Evolutionary conservation across 306 rosid species (phyloP), one percentile per base, ranked within the genome.

Genomic region (Leucaena leucocephala): DNA sequence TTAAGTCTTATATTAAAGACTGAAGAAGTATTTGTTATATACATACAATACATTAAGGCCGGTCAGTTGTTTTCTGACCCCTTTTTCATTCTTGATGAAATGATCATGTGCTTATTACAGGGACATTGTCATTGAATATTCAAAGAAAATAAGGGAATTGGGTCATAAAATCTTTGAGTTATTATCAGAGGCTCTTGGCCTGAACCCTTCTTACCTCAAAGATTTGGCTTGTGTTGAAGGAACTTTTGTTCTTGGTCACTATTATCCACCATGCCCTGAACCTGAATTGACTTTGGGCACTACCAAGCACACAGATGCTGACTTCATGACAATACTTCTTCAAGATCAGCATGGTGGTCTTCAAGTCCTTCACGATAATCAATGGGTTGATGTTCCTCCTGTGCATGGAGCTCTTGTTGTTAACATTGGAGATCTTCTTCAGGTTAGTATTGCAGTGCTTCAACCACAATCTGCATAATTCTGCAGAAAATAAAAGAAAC

Each of bases 341-440:
- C 89, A 89, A 80, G 89, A 89, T 50, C 85, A 84, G 63, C 54
- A 84, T 38, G 85, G 87, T 15, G 88, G 90, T 16, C 89, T 84
- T 68, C 88, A 86, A 74, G 70, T 86, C 39, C 83, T 84, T 38
- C 82, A 75, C 48, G 1, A 78, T 59, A 76, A 84, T 68, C 64
- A 80, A 7, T 88, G 87, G 90, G 36, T 89, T 43, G 68, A 84
- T 46, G 80, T 84, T 8, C 74, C 84, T 12, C 88, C 85, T 0
- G 7, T 68, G 0, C 85, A 81, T 36, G 85, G 88, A 59, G 89
- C 92, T 75, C 78, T 88, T 10, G 79, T 88, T 0, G 48, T 85
- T 7, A 88, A 88, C 62, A 55, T 88, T 12, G 91, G 89, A 34
- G 89, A 88, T 66, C 77, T 86, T 57, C 73, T 84, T 0, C 89